phyloP scores from a whole-genome alignment of 2,329 filamentous ascomycete genomes.

The Scedosporium boydii region DNA sequence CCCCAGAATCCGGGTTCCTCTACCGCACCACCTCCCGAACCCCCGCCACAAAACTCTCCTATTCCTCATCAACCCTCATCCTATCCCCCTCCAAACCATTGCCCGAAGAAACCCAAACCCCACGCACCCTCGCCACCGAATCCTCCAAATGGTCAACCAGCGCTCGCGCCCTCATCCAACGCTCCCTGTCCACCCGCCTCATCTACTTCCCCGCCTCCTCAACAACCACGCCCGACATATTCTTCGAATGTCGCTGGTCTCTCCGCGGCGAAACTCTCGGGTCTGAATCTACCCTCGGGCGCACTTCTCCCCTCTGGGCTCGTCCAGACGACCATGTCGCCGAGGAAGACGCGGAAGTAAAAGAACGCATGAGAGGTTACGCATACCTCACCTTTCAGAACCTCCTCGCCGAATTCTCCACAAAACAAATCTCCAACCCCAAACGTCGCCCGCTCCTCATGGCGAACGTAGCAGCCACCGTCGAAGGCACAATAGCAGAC shows the following conservation, averaged over 20 bases:
- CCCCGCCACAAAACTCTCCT: not conserved
- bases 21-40: not conserved
- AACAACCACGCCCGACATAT: not conserved
- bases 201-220: not conserved
- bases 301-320: not conserved
- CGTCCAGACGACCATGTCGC: not conserved
- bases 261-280: not conserved
- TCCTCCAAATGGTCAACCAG: not conserved
- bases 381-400: not conserved
- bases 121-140: not conserved
- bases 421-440: not conserved
- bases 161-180: not conserved
- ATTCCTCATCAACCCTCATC: not conserved
- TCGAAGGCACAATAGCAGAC: not conserved
- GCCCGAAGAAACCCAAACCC: not conserved
- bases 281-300: not conserved
- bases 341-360: not conserved
- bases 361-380: not conserved
- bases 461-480: not conserved
- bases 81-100: not conserved
- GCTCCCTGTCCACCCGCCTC: not conserved
- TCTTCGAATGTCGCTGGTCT: not conserved
- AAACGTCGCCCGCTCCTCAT: not conserved
- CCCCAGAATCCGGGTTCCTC: not conserved
- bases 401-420: not conserved